phyloP scores from a whole-genome alignment of 108 stramenopile genomes.

The Pseudonitzschia pungens region DNA sequence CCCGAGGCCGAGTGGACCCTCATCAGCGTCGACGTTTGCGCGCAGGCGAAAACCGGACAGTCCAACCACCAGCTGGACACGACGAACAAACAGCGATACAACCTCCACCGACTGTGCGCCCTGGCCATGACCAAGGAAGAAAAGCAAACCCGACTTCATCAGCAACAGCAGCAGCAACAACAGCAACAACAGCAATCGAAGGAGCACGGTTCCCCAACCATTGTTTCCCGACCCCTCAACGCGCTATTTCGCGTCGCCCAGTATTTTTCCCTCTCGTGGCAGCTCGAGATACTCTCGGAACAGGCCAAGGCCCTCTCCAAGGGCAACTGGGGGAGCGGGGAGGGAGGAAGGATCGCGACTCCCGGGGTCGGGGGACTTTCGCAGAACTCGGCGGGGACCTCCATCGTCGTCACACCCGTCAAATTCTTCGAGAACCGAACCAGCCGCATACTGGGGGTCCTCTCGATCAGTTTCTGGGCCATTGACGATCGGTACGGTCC shows the following conservation, averaged over 20 bases:
- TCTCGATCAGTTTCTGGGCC: constrained; percentile 85
- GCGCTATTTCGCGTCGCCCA: constrained; percentile 83
- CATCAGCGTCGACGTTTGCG: constrained; percentile 65
- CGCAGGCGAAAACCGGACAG: constrained; percentile 83
- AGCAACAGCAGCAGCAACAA: constrained; percentile 13
- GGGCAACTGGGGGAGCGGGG: constrained; percentile 63
- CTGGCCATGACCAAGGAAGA: constrained; percentile 77
- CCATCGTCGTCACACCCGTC: constrained; percentile 75
- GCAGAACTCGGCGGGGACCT: constrained; percentile 16
- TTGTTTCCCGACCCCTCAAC: constrained; percentile 62
- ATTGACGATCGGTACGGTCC: constrained; percentile 85
- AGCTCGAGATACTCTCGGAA: constrained; percentile 79
- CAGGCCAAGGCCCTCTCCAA: constrained; percentile 80
- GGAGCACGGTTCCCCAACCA: not conserved
- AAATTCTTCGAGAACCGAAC: constrained; percentile 62
- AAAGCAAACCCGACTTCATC: constrained; percentile 22
- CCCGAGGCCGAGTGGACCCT: constrained; percentile 71
- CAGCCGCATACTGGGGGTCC: constrained; percentile 39
- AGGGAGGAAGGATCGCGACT: not conserved
- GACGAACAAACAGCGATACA: constrained; percentile 78
- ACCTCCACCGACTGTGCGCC: constrained; percentile 82
- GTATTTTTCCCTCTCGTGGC: constrained; percentile 72
- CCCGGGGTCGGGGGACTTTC: not conserved
- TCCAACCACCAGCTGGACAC: constrained; percentile 83
- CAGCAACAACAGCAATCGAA: constrained; percentile 6